phyloP scores from a whole-genome alignment of 2,329 filamentous ascomycete species.

The Metarhizium rileyi region DNA sequence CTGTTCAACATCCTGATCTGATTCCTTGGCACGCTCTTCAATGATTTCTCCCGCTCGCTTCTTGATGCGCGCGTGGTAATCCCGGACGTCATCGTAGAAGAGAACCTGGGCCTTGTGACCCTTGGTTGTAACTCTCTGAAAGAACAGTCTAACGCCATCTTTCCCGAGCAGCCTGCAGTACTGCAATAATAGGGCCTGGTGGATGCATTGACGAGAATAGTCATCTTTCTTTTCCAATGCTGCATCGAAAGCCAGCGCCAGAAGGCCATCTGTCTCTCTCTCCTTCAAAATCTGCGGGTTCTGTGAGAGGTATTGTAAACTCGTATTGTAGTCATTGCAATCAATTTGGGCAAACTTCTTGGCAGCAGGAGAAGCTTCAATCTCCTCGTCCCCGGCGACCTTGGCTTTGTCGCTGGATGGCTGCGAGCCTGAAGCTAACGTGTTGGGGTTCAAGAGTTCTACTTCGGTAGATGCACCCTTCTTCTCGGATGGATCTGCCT shows the following conservation, averaged over 20 bases:
- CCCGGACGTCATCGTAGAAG: constrained; percentile 86
- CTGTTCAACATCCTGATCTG: constrained; percentile 60
- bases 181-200: constrained; percentile 85
- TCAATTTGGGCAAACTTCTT: constrained; percentile 75
- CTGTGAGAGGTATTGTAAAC: constrained; percentile 65
- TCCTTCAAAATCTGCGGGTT: constrained; percentile 74
- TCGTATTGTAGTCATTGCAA: constrained; percentile 61
- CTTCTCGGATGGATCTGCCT: constrained; percentile 37
- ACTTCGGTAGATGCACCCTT: constrained; percentile 43
- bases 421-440: constrained; percentile 12
- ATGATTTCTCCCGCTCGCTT: constrained; percentile 65
- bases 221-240: constrained; percentile 68
- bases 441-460: constrained; percentile 68
- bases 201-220: constrained; percentile 77
- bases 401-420: constrained; percentile 16
- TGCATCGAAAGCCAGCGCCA: constrained; percentile 85
- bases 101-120: constrained; percentile 85
- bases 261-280: constrained; percentile 79
- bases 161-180: constrained; percentile 86
- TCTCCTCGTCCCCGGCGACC: constrained; percentile 58
- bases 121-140: constrained; percentile 85
- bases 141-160: constrained; percentile 86
- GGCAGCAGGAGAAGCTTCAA: constrained; percentile 69
- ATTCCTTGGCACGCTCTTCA: constrained; percentile 40
- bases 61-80: constrained; percentile 76